These are phyloP conservation scores for Arxiozyma telluris DNA, from an alignment of 1,139 yeast genomes.

Conservation along the genomic window DNA sequence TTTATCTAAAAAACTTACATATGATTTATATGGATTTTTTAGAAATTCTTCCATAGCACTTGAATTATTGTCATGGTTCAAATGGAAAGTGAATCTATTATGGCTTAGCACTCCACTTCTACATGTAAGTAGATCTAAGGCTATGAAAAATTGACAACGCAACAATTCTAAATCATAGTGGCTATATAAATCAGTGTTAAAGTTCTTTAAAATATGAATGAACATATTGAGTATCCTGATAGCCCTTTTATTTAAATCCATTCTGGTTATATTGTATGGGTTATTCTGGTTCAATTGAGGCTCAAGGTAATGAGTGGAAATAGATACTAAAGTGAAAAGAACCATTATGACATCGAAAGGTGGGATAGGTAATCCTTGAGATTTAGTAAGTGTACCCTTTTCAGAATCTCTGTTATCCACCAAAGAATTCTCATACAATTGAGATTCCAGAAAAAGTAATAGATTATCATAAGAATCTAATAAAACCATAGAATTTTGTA, in stretches of 20 bases:
- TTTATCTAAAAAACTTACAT: conserved; percentile 19
- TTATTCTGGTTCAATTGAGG: conserved; percentile 16
- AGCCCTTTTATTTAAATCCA: conserved; percentile 17
- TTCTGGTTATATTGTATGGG: conserved; percentile 21
- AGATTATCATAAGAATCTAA: conserved; percentile 23
- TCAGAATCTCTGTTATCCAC: not conserved
- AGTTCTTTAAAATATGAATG: conserved; percentile 11
- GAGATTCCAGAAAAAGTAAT: conserved; percentile 20
- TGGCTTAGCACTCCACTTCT: not conserved
- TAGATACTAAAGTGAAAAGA: conserved; percentile 22
- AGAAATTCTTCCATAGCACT: not conserved
- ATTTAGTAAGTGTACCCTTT: not conserved
- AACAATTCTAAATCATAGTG: conserved; percentile 22
- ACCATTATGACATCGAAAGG: conserved; percentile 25
- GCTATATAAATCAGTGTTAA: conserved; percentile 12
- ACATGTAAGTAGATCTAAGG: conserved; percentile 15
- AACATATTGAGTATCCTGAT: conserved; percentile 12
- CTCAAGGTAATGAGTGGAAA: conserved; percentile 18
- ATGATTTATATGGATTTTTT: conserved; percentile 19
- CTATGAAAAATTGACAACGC: conserved; percentile 27
- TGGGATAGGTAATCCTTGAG: conserved; percentile 12
- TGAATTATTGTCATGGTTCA: not conserved
- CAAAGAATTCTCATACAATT: conserved; percentile 4
- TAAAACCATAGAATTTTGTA: conserved; percentile 24
- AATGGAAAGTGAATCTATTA: not conserved